Percentiles rank a stretch among this genome's conserved stretches.
Evolutionary conservation across 768 basidiomycete species (phyloP).

Genomic region (Mycena rosella): DNA sequence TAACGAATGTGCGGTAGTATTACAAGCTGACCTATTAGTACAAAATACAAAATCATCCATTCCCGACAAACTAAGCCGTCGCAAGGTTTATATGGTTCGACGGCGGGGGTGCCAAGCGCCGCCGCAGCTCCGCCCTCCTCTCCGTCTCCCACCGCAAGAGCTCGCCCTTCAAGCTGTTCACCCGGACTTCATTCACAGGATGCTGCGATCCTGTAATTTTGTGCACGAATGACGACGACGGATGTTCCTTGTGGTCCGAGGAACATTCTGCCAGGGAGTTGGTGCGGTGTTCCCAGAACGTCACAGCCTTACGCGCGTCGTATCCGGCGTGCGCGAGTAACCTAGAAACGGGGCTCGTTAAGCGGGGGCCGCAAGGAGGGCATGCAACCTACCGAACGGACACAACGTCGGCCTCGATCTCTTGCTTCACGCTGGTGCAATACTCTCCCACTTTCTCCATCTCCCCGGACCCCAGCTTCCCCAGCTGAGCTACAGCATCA

Average conservation of each 20-base stretch:
- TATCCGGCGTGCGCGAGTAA: constrained; percentile 94
- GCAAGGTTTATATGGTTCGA: constrained; percentile 26
- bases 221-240: constrained; percentile 48
- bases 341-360: constrained; percentile 52
- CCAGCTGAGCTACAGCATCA: constrained; percentile 88
- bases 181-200: constrained; percentile 76
- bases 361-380: constrained; percentile 8
- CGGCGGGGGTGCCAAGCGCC: constrained; percentile 11
- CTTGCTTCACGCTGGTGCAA: constrained; percentile 86
- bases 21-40: constrained; percentile 25
- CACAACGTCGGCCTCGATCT: constrained; percentile 93
- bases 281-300: constrained; percentile 82
- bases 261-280: constrained; percentile 58
- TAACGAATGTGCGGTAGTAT: constrained; percentile 29
- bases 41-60: constrained; percentile 17
- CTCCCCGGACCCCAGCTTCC: constrained; percentile 83
- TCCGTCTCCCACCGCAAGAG: constrained; percentile 78
- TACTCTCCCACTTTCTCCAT: constrained; percentile 77
- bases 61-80: constrained; percentile 9
- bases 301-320: constrained; percentile 84
- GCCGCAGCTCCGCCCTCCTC: constrained; percentile 47
- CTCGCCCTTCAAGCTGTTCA: constrained; percentile 73
- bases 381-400: constrained; percentile 74
- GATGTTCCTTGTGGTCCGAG: constrained; percentile 41
- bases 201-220: constrained; percentile 71